Base-by-base conservation (phyloP, 2,329 filamentous ascomycete genomes). In the Arthrobotrys megalospora region DNA sequence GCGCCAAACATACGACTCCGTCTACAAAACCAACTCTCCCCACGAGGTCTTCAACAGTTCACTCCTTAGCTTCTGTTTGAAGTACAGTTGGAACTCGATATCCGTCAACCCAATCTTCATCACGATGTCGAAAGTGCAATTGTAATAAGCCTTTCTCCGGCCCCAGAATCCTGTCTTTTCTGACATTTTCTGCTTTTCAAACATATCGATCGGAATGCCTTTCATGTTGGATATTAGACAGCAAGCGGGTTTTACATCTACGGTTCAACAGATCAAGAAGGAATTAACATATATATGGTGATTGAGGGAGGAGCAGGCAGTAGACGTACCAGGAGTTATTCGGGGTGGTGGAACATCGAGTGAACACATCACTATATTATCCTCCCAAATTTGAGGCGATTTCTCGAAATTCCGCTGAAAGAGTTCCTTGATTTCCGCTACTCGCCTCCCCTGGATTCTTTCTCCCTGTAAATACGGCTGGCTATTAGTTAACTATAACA, bases 101-200 rank as follows among this genome's bases (percentile, higher is more conserved):
- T 76, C 72, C 5, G 72, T 76, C 55, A 76, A 45, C 24, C 72
- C 72, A 58, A 76, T 50, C 32, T 70, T 76, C 72, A 76, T 76
- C n/a, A 76, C 72, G 10, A 76, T 76, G 10, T 65, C 58, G 63
- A 76, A 76, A 6, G 36, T 65, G 19, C 72, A 70, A 19, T 58
- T 65, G 38, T 65, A 76, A 43, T 48, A 76, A 5, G 24, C 16
- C n/a, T 60, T 76, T 12, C 65, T 32, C 19, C 65, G 34, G 19
- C 38, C 43, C 24, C 47, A 76, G 10, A 63, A 50, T 6, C 34
- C 50, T 4, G 34, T 21, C 19, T 36, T 65, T 34, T 65, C 72
- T 19, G 11, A n/a, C 19, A 62, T 58, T 24, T 70, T 76, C 1
- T 43, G 41, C 14, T 62, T 69, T 2, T 76, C 65, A 28, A 76